Percentiles rank a stretch among this genome's conserved stretches.
These are phyloP conservation scores for Bretschneidera sinensis DNA, from an alignment of 345 rosid species.

Conservation along the genomic window DNA sequence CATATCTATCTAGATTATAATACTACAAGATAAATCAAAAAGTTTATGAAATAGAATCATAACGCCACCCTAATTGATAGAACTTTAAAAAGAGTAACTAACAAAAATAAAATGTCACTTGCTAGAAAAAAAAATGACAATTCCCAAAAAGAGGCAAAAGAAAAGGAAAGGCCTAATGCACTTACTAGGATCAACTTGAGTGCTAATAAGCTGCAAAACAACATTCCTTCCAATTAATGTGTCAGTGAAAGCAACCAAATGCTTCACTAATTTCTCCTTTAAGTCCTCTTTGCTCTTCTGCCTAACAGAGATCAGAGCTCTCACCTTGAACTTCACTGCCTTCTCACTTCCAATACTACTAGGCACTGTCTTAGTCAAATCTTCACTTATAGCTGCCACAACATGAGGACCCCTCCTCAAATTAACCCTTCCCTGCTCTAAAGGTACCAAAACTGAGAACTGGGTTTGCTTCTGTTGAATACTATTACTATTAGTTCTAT, in stretches of 20 bases:
- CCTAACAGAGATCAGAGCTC: slow-evolving; percentile 70
- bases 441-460: slow-evolving; percentile 19
- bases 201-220: slow-evolving; percentile 77
- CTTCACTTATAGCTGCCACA: slow-evolving; percentile 67
- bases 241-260: slow-evolving; percentile 67
- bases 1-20: no score
- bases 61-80: no score
- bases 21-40: no score
- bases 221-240: slow-evolving; percentile 79
- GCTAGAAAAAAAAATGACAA: no score
- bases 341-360: slow-evolving; percentile 20
- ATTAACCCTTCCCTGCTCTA: slow-evolving; percentile 17
- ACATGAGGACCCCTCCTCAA: slow-evolving; percentile 10
- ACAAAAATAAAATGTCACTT: no score
- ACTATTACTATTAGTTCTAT: no score
- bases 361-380: slow-evolving; percentile 45
- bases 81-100: no score
- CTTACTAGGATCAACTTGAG: slow-evolving; percentile 88
- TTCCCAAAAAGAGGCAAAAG: not conserved
- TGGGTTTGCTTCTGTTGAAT: slow-evolving; percentile 17
- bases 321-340: slow-evolving; percentile 60
- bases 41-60: no score
- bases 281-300: slow-evolving; percentile 80
- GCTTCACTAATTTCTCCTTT: slow-evolving; percentile 66
- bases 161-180: not conserved